phyloP scores from a whole-genome alignment of 2,329 filamentous ascomycete species.

The Aspergillus amoenus region DNA sequence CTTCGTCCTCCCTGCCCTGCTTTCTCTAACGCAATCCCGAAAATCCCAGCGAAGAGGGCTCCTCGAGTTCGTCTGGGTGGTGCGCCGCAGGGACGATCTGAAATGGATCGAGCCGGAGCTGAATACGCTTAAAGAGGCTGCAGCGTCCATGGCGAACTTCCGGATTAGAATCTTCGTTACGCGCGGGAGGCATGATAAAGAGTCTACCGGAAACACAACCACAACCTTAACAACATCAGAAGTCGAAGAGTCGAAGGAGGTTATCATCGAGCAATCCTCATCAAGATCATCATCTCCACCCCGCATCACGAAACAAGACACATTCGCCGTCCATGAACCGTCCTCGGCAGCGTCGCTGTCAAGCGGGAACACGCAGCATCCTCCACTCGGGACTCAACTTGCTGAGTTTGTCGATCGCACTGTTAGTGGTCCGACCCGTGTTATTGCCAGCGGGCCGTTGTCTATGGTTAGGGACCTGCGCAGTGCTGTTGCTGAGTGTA shows the following conservation, averaged over 20 bases:
- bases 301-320: neutral
- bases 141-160: conserved; percentile 39
- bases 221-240: neutral
- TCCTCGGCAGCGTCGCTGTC: neutral
- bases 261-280: neutral
- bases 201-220: neutral
- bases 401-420: conserved; percentile 47
- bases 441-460: conserved; percentile 62
- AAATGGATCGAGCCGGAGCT: conserved; percentile 62
- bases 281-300: neutral
- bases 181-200: conserved; percentile 40
- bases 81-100: conserved; percentile 55
- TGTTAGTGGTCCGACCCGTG: conserved; percentile 50
- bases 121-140: conserved; percentile 46
- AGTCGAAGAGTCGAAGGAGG: neutral
- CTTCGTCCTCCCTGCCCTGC: conserved; percentile 53
- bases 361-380: conserved; percentile 16
- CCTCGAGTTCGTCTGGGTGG: conserved; percentile 65
- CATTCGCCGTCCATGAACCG: conserved; percentile 12
- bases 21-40: conserved; percentile 23
- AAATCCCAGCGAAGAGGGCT: conserved; percentile 27
- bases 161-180: conserved; percentile 61
- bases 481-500: conserved; percentile 45
- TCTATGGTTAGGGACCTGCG: conserved; percentile 49
- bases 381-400: conserved; percentile 49